Evolutionary conservation across 164 flowering plant genomes (phyloP), one percentile per base, ranked within the genome.

Genomic region (Echeveria elegans): DNA sequence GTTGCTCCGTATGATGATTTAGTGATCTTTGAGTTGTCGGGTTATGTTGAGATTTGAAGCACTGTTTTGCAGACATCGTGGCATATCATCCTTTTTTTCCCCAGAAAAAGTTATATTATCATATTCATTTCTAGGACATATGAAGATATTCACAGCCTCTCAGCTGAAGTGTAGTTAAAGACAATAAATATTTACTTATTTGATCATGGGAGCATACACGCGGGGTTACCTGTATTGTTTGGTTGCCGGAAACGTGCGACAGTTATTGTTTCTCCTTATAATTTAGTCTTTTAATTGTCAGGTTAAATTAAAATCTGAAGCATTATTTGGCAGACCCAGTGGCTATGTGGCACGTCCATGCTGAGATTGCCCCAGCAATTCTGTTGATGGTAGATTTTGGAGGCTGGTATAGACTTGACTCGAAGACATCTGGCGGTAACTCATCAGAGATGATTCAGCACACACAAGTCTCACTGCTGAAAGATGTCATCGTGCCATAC

Each of bases 321-420:
- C 91, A 75, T 85, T 92, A 82, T 88, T 88, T 90, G 90, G 98
- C n/a, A n/a, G n/a, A 90, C 92, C 98, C 98, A 67, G 96, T 90
- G 73, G 95, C 98, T 65, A 89, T 93, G 98, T 93, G 92, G 96
- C 98, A 90, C 79, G 86, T 93, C 21, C 82, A 77, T 77, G 86
- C 75, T 30, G 97, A 90, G 78, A 84, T 93, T 65, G 84, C 96
- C 45, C 87, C 88, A 5, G 88, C 98, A 18, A 63, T 93, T 68
- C 92, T 93, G 53, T 84, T 93, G 6, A 92, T 88, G 56, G 97
- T 93, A 16, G 98, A 93, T 76, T 90, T 93, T 74, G 98, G 98
- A 66, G 98, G 98, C 41, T 93, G 97, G 97, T 85, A 78, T 66
- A 78, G 79, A 72, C 78, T 81, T 58, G 96, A 90, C 77, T 71